These are phyloP conservation scores for Claviceps pazoutovae DNA, from an alignment of 2,329 filamentous ascomycete species.

Conservation along the genomic window DNA sequence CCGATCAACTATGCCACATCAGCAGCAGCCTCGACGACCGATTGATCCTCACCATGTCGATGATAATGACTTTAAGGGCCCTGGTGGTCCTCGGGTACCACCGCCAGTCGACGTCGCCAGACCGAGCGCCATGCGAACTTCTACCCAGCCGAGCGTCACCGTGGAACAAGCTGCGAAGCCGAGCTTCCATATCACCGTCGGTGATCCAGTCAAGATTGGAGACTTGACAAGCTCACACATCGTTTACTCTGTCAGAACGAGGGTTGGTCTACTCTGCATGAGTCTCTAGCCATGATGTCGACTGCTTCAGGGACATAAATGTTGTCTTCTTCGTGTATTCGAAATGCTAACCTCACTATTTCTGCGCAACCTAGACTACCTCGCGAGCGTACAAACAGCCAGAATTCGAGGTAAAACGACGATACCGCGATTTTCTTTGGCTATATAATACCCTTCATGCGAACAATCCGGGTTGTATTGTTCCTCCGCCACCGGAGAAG, in stretches of 20 bases:
- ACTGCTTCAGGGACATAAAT: too few relatives aligned
- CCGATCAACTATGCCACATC: slow-evolving; percentile 40
- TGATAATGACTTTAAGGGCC: slow-evolving; percentile 50
- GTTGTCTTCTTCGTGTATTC: not conserved
- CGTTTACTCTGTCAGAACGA: slow-evolving; percentile 89
- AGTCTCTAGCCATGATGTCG: not conserved
- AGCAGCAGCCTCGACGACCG: slow-evolving; percentile 29
- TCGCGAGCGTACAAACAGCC: slow-evolving; percentile 90
- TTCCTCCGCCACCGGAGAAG: slow-evolving; percentile 93
- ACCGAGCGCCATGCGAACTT: slow-evolving; percentile 36
- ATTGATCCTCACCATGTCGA: slow-evolving; percentile 53
- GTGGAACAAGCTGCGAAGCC: slow-evolving; percentile 90
- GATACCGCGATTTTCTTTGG: slow-evolving; percentile 96
- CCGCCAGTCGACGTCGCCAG: slow-evolving; percentile 47
- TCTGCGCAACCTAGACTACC: slow-evolving; percentile 51
- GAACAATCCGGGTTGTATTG: slow-evolving; percentile 89
- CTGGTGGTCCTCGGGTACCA: slow-evolving; percentile 45
- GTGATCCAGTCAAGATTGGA: slow-evolving; percentile 95
- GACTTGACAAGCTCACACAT: slow-evolving; percentile 95
- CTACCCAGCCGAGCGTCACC: slow-evolving; percentile 64
- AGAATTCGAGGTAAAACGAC: slow-evolving; percentile 84
- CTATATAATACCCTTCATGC: slow-evolving; percentile 88
- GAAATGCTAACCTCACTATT: not conserved
- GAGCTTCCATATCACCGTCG: slow-evolving; percentile 77
- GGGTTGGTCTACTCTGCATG: slow-evolving; percentile 36